Base-by-base conservation (phyloP, 768 basidiomycete genomes). In the Pleurotus pulmonarius region DNA sequence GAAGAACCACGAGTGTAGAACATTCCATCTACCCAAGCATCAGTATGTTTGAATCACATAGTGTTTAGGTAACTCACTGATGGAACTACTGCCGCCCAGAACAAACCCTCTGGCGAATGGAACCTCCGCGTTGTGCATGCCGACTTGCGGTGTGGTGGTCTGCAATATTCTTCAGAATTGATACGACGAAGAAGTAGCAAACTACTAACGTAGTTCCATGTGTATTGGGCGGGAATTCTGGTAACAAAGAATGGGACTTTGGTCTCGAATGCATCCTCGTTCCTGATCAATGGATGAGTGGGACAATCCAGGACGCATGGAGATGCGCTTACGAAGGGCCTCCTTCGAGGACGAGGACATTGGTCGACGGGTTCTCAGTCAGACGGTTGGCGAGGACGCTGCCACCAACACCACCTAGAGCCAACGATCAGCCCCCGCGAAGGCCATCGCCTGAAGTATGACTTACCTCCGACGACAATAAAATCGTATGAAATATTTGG, bases 1-100 rank as follows among this genome's bases (percentile, higher is more conserved):
- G 29, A 34, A 34, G 29, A 34, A 34, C 69, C 69, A n/a, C 68
- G 63, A 13, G 65, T 68, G 40, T 64, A 69, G 5, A 53, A 55
- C 66, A 70, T 47, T 4, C n/a, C 46, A 62, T 64, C 46, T 47
- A 25, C 26, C 13, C 54, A 13, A 46, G 62, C 43, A 61, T 61
- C 62, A 24, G 29, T 16, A 43, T 22, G 37, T 26, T 25, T 15
- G 25, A 12, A 41, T 22, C 25, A n/a, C 5, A 29, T 15, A 6
- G 11, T 1, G 45, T 11, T 3, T 12, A 7, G 5, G 20, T 13
- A 11, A 62, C 66, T 53, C 40, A 72, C 71, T 64, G 56, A 62
- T 53, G 15, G 58, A 49, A 25, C 62, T 62, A 15, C 55, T 48
- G 9, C 64, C 65, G 15, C 65, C 65, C 6, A 67, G 48, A 12